These are phyloP conservation scores for Pisolithus marmoratus DNA, from an alignment of 768 basidiomycete genomes.

Conservation along the genomic window DNA sequence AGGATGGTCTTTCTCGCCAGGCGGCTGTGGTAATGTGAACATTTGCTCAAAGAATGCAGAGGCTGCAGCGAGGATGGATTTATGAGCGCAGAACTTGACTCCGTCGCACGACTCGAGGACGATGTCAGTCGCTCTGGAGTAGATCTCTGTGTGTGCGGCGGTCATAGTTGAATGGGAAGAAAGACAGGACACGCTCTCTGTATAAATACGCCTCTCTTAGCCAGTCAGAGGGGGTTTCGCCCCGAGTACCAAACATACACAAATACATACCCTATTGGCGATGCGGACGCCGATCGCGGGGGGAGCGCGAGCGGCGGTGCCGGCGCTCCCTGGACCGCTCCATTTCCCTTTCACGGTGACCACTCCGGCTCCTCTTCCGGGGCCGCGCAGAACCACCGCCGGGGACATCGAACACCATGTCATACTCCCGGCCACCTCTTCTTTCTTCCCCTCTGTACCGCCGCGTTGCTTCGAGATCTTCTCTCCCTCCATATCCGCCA, in stretches of 20 bases:
- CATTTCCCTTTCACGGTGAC: constrained; percentile 41
- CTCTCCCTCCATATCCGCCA: constrained; percentile 61
- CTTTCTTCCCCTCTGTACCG: constrained; percentile 47
- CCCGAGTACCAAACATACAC: constrained; percentile 16
- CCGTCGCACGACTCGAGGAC: constrained; percentile 41
- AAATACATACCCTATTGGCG: constrained; percentile 14
- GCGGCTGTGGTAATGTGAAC: constrained; percentile 59
- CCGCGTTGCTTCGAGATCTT: constrained; percentile 68
- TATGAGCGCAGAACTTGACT: constrained; percentile 55
- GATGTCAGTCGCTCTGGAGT: constrained; percentile 47
- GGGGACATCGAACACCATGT: constrained; percentile 85
- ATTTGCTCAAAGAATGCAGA: constrained; percentile 67
- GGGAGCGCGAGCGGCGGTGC: constrained; percentile 21
- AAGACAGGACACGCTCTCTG: not conserved
- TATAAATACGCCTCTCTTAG: constrained; percentile 1
- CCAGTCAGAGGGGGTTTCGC: not conserved
- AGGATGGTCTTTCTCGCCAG: constrained; percentile 27
- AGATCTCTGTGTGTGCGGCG: constrained; percentile 31
- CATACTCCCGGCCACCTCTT: constrained; percentile 41
- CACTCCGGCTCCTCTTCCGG: constrained; percentile 45
- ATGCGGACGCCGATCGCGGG: constrained; percentile 28
- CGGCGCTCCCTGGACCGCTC: constrained; percentile 21
- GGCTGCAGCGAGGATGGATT: constrained; percentile 53
- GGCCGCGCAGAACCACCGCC: constrained; percentile 29
- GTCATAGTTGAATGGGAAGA: constrained; percentile 21